Evolutionary conservation across 2,329 filamentous ascomycete species (phyloP).

Genomic region (Penicillium sp.): DNA sequence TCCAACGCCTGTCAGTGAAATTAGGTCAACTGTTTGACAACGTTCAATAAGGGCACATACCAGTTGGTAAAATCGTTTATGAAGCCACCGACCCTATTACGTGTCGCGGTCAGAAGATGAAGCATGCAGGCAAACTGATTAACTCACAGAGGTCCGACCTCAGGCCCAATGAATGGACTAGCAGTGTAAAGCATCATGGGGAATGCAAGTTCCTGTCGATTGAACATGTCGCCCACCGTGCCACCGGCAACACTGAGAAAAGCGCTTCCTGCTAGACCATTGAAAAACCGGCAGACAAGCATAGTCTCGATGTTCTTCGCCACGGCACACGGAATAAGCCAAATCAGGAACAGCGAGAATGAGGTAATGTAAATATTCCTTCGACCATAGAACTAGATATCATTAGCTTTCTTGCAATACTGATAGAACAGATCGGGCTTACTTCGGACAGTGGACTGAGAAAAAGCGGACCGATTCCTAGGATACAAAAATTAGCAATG

Average conservation of each 20-base stretch:
- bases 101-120: conserved; percentile 10
- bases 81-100: conserved; percentile 65
- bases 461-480: conserved; percentile 61
- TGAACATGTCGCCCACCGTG: conserved; percentile 80
- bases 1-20: conserved; percentile 62
- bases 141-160: conserved; percentile 54
- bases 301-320: conserved; percentile 80
- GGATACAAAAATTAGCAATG: conserved; percentile 10
- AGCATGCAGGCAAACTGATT: conserved; percentile 1
- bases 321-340: conserved; percentile 77
- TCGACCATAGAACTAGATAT: conserved; percentile 70
- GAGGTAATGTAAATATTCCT: conserved; percentile 76
- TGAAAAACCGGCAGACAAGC: conserved; percentile 73
- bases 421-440: not conserved
- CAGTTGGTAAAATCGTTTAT: conserved; percentile 75
- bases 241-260: conserved; percentile 73
- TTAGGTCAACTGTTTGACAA: not conserved
- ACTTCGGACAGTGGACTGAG: conserved; percentile 64
- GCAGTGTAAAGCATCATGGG: conserved; percentile 83
- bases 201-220: conserved; percentile 65
- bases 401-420: not conserved
- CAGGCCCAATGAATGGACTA: conserved; percentile 59
- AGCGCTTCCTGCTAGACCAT: conserved; percentile 48
- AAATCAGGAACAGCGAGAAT: conserved; percentile 73
- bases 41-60: conserved; percentile 27